These are phyloP conservation scores for Rhododendron ferrugineum DNA, from an alignment of 148 eudicot species.

Conservation along the genomic window DNA sequence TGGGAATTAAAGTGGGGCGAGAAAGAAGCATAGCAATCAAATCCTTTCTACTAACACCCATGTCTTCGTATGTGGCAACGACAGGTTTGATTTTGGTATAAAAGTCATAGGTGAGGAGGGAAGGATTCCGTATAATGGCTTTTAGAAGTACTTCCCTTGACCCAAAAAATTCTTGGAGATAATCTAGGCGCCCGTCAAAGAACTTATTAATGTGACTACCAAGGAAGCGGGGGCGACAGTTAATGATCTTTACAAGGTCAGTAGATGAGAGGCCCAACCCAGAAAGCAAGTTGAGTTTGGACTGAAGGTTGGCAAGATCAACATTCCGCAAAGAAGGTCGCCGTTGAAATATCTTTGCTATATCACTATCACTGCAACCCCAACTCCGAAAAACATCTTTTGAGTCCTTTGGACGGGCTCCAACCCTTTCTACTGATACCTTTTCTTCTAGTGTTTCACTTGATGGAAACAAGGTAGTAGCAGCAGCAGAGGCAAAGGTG, in stretches of 20 bases:
- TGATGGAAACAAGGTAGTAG: constrained; percentile 11
- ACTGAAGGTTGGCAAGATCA: constrained; percentile 29
- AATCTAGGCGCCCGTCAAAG: constrained; percentile 42
- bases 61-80: constrained; percentile 35
- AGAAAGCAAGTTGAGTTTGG: constrained; percentile 43
- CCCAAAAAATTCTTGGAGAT: constrained; percentile 45
- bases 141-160: constrained; percentile 43
- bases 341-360: constrained; percentile 34
- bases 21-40: constrained; percentile 44
- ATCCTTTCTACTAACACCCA: constrained; percentile 50
- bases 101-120: constrained; percentile 61
- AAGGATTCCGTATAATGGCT: constrained; percentile 66
- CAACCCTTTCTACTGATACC: constrained; percentile 6
- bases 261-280: constrained; percentile 40
- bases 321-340: constrained; percentile 40
- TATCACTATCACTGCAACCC: constrained; percentile 58
- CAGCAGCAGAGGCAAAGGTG: constrained; percentile 14
- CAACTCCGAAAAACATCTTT: constrained; percentile 47
- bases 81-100: constrained; percentile 36
- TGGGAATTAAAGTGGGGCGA: constrained; percentile 55
- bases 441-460: constrained; percentile 13
- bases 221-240: constrained; percentile 61
- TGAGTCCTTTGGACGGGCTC: constrained; percentile 19
- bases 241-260: constrained; percentile 43
- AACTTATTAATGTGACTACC: constrained; percentile 20